Evolutionary conservation across 1,284 basidiomycete species (phyloP).

Genomic region (Agaricales sp.): DNA sequence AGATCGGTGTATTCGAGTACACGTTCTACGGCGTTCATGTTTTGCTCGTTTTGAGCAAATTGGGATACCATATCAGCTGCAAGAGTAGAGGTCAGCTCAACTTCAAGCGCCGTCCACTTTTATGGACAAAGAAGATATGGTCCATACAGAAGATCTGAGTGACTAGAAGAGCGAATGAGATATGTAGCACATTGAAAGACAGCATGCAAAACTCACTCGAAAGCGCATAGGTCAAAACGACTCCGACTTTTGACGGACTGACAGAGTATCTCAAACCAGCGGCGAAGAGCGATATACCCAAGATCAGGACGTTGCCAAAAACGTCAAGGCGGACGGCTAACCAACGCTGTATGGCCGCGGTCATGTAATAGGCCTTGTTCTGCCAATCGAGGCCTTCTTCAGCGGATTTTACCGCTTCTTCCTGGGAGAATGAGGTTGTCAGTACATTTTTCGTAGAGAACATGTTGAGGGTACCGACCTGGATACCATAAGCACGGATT

Average conservation of each 20-base stretch:
- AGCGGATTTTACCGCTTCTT: constrained; percentile 35
- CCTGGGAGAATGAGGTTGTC: constrained; percentile 13
- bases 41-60: constrained; percentile 54
- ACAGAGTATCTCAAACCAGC: constrained; percentile 42
- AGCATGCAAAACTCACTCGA: constrained; percentile 31
- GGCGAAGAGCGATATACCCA: constrained; percentile 64
- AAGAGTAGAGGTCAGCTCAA: constrained; percentile 8
- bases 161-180: constrained; percentile 23
- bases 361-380: constrained; percentile 75
- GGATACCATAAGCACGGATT: constrained; percentile 31
- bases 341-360: constrained; percentile 49
- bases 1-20: constrained; percentile 51
- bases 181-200: background rate
- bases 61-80: constrained; percentile 45
- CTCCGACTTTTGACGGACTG: constrained; percentile 42
- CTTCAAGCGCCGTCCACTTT: too few species aligned
- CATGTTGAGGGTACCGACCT: constrained; percentile 16
- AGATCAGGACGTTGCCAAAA: constrained; percentile 63
- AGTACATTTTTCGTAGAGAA: background rate
- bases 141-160: constrained; percentile 44
- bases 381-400: constrained; percentile 61
- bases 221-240: constrained; percentile 55
- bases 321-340: constrained; percentile 48
- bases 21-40: constrained; percentile 67
- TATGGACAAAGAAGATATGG: constrained; percentile 1